A percentile compares a stretch with the other conserved stretches of the same genome.
These are phyloP conservation scores for Jaminaea rosea DNA, from an alignment of 1,284 basidiomycete species.

Conservation along the genomic window DNA sequence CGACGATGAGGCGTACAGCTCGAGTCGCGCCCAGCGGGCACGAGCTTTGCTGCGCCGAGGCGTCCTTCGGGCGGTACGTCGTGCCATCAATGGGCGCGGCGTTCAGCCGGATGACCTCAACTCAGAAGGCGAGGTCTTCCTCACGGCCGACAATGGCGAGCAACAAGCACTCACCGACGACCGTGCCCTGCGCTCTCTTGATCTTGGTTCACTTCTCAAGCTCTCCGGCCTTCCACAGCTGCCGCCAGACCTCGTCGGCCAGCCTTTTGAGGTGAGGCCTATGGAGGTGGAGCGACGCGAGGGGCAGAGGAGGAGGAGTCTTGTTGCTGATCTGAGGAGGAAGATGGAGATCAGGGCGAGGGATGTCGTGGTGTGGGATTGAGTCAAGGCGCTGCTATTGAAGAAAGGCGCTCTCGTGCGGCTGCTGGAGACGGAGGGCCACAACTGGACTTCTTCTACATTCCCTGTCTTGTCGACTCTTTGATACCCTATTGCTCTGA, in stretches of 20 bases:
- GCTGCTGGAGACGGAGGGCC: too few relatives aligned
- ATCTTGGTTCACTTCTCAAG: slow-evolving; percentile 26
- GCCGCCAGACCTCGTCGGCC: slow-evolving; percentile 20
- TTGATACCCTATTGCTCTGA: too few relatives aligned
- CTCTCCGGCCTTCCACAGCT: slow-evolving; percentile 25
- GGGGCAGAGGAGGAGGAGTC: slow-evolving; percentile 26
- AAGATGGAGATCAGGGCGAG: slow-evolving; percentile 37
- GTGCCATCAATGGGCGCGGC: slow-evolving; percentile 35
- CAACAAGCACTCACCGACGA: background rate
- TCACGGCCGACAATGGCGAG: background rate
- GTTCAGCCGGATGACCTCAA: too few relatives aligned
- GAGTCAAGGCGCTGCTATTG: too few relatives aligned
- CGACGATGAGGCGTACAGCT: slow-evolving; percentile 8
- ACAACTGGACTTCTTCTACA: too few relatives aligned
- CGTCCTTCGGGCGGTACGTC: slow-evolving; percentile 30
- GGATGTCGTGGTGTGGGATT: slow-evolving; percentile 35
- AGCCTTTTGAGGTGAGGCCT: slow-evolving; percentile 37
- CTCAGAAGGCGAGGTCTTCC: slow-evolving; percentile 8
- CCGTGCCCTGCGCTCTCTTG: slow-evolving; percentile 23
- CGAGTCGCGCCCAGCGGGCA: slow-evolving; percentile 4
- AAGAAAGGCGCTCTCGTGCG: too few relatives aligned
- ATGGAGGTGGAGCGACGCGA: slow-evolving; percentile 36
- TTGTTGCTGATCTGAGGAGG: slow-evolving; percentile 35
- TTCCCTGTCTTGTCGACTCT: too few relatives aligned
- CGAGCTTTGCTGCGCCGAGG: slow-evolving; percentile 32